These are phyloP conservation scores for Coffea humblotiana DNA, from an alignment of 305 asterid species.

Conservation along the genomic window DNA sequence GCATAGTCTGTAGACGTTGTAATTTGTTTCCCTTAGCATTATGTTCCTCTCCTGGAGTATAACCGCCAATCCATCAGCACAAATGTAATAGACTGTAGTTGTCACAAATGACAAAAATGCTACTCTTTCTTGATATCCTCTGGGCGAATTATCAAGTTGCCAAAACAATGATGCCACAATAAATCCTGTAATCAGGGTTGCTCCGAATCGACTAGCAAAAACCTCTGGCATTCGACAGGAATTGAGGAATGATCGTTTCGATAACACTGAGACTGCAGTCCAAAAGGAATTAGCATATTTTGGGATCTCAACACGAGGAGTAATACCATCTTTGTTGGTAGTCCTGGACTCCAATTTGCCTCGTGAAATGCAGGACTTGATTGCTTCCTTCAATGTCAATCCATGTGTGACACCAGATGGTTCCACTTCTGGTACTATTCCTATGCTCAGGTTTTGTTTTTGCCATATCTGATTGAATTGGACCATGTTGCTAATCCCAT, in stretches of 20 bases:
- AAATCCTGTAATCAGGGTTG: constrained; percentile 27
- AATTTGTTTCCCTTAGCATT: constrained; percentile 34
- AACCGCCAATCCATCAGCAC: constrained; percentile 27
- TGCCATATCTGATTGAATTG: constrained; percentile 31
- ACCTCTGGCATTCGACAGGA: constrained; percentile 34
- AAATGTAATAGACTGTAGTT: constrained; percentile 27
- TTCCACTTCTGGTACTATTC: not conserved
- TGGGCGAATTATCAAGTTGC: constrained; percentile 35
- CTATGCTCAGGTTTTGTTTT: not conserved
- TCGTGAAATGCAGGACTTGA: constrained; percentile 24
- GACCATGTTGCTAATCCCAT: constrained; percentile 23
- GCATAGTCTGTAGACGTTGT: constrained; percentile 27
- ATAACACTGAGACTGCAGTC: constrained; percentile 25
- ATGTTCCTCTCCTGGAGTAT: constrained; percentile 32
- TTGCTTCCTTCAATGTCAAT: constrained; percentile 27
- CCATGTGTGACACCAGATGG: not conserved
- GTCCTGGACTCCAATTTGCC: constrained; percentile 33
- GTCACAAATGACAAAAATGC: constrained; percentile 21
- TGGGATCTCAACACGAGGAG: constrained; percentile 11
- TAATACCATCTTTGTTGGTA: no score
- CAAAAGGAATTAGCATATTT: constrained; percentile 30
- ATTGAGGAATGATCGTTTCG: constrained; percentile 27
- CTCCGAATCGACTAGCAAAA: constrained; percentile 25
- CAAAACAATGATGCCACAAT: constrained; percentile 28
- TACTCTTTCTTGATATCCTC: constrained; percentile 29